Base-by-base conservation (phyloP, 2,329 filamentous ascomycete genomes). In the Penicillium brevicompactum region DNA sequence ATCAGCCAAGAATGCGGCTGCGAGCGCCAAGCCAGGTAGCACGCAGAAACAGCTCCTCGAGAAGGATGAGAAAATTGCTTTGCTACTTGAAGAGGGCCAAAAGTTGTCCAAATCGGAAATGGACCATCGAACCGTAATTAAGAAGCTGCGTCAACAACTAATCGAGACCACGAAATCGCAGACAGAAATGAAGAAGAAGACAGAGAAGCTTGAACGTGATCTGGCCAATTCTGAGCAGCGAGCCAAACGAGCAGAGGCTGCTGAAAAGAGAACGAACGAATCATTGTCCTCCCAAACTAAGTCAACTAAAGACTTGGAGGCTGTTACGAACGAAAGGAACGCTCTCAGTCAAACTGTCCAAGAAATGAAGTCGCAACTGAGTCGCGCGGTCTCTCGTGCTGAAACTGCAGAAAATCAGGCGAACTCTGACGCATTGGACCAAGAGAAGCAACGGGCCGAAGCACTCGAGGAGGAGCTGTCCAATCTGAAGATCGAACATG, bases 11-110 rank as follows among this genome's bases (percentile, higher is more conserved):
- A 84, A 86, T 62, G 82, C 86, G 6, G 86, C 85, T 2, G 76
- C 82, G n/a, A 77, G 81, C 22, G 85, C 88, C 1, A 77, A 83
- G 2, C 70, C 84, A 0, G 88, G 88, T 5, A 90, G 87, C 53
- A 54, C 80, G 1, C 90, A 96, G 61, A 90, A 88, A 71, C 92
- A 90, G 68, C 73, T 97, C 13, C 89, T 91, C 1, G 92, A 96
- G 67, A 96, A 92, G 69, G 92, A 97, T 65, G 87, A 93, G 65
- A 90, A 90, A 70, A 95, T 97, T 66, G 91, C 92, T 2, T 78
- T 92, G 45, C 78, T 99, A 11, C 89, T 99, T 81, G 88, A 96
- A 64, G 94, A 99, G 76, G 94, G 95, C 0, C 90, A 94, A 65
- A 92, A 89, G 62, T 81, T 97, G 8, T 92, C 91, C 1, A 90